Evolutionary conservation across 352 stramenopile species (phyloP).

Genomic region (Phytophthora pluvialis): DNA sequence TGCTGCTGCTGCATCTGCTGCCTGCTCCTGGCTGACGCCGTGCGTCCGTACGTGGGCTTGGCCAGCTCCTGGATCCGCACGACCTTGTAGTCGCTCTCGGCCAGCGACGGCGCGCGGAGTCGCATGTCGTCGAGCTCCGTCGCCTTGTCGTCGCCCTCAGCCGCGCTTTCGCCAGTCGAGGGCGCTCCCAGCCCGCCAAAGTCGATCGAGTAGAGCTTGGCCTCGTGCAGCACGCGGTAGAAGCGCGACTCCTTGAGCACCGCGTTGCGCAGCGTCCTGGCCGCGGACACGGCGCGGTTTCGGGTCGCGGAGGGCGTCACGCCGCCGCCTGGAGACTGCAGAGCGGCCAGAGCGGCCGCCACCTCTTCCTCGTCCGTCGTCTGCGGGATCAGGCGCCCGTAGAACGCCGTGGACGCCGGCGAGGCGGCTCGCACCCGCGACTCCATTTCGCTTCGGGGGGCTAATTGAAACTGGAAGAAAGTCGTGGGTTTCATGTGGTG

Average conservation of each 20-base stretch:
- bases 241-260: conserved; percentile 60
- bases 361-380: conserved; percentile 37
- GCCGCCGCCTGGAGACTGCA: conserved; percentile 12
- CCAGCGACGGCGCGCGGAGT: conserved; percentile 31
- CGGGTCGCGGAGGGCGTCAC: not conserved
- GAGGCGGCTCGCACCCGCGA: conserved; percentile 10
- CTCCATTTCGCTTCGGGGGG: conserved; percentile 28
- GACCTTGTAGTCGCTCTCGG: conserved; percentile 54
- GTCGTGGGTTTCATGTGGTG: conserved; percentile 9
- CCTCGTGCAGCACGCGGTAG: conserved; percentile 74
- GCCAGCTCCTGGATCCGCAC: conserved; percentile 71
- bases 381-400: conserved; percentile 51
- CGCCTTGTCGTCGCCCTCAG: conserved; percentile 1
- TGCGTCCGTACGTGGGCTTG: conserved; percentile 40
- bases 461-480: conserved; percentile 22
- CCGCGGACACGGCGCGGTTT: conserved; percentile 16
- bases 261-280: conserved; percentile 38
- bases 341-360: conserved; percentile 21
- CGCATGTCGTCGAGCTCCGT: conserved; percentile 30
- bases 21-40: conserved; percentile 27
- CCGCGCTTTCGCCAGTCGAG: conserved; percentile 7
- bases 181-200: conserved; percentile 28
- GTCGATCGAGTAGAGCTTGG: conserved; percentile 71
- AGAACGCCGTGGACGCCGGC: conserved; percentile 33
- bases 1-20: conserved; percentile 41